Base-by-base conservation (phyloP, 345 rosid genomes). In the Excoecaria cochinchinensis region DNA sequence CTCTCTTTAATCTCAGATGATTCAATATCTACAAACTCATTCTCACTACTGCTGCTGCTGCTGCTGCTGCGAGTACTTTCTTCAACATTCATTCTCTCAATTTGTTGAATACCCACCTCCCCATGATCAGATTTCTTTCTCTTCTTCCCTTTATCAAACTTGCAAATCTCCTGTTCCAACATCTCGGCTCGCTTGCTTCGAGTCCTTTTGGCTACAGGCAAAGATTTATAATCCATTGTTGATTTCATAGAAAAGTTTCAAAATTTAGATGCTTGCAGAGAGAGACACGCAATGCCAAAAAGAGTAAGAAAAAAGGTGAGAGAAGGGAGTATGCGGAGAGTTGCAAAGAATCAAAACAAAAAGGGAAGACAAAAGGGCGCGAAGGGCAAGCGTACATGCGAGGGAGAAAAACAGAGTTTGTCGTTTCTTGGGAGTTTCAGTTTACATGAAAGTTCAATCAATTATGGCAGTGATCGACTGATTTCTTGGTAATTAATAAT, bases 181-280 rank as follows among this genome's bases (percentile, higher is more conserved):
- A 1, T 17, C 1, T 36, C 15, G 0, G 46, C 73, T 4, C 4
- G 47, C 10, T 3, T 70, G 2, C 24, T 10, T 1, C 73, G 73
- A 19, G 73, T 70, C 59, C 73, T 70, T 50, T 16, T 31, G 4
- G 57, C 39, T 14, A 69, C 56, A 14, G 72, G 56, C n/a, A 6
- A n/a, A 16, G 9, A 8, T 10, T 6, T 17, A 42, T 19, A 24
- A 12, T 67, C 59, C 72, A 31, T 69, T 1, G 1, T 25, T 1
- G 19, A 17, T 14, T 25, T 3, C 8, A n/a, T 0, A 25, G 3
- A 24, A 46, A 50, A 69, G 6, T 31, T 31, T 31, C 31, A 69
- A 11, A 24, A 6, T 8, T 1, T 13, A 48, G 21, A n/a, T 53
- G 10, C 12, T 4, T 3, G 55, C 19, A 6, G 8, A 7, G 16